Evolutionary conservation across 176 grass and related monocot genomes (phyloP), one percentile per base, ranked within the genome.

Genomic region (Ensete ventricosum): DNA sequence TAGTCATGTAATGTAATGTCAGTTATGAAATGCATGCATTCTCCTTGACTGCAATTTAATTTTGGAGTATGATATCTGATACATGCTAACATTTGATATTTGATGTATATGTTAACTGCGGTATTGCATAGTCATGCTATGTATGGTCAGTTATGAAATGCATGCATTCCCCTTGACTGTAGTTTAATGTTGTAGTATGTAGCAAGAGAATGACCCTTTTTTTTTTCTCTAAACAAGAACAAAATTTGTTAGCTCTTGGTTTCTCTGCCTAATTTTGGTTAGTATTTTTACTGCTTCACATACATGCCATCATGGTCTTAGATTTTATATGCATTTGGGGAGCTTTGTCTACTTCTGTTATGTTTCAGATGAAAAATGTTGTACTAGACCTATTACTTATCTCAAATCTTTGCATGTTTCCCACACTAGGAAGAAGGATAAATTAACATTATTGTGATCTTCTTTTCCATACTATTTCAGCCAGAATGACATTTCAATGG

Each of bases 401-500:
- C 52, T 23, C 8, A 13, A 19, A 69, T 82, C 72, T 66, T 50
- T 84, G 77, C 50, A 4, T 51, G 9, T 23, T 53, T 16, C 14
- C 55, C 73, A 5, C 12, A 70, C n/a, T 71, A 76, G 9, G 11
- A 6, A 17, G 48, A 26, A 9, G 29, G 21, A 81, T 85, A 59
- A 73, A 83, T 83, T 87, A 77, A 89, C 85, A 78, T 71, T 80
- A 84, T 89, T 87, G n/a, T 87, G 76, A n/a, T 66, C 71, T 24
- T 85, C 87, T 69, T 77, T 87, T 85, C 78, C 78, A 74, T 85
- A 80, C 51, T 64, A 21, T 77, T 77, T 77, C 75, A 77, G 75
- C 50, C 82, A 94, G 76, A 84, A 95, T 82, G 96, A 91, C 75
- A 78, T 94, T 79, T 88, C 88, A 11, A 88, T 94, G 89, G 86